These are phyloP conservation scores for Pelargonium cotyledonis DNA, from an alignment of 441 rosid species.

Conservation along the genomic window DNA sequence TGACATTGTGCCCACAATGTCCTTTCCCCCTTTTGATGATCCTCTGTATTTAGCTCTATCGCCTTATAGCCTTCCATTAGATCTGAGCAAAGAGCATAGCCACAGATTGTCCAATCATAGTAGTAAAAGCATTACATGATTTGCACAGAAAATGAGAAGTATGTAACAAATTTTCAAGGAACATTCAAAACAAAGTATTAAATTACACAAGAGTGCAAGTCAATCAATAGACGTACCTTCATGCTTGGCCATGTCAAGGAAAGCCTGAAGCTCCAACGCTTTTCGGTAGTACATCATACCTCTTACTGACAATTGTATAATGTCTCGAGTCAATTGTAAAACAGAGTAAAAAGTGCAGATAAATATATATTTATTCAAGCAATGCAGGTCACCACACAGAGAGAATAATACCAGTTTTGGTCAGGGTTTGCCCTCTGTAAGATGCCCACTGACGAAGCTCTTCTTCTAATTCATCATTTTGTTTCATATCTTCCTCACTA, in stretches of 20 bases:
- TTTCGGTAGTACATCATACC: constrained; percentile 99
- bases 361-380: not conserved
- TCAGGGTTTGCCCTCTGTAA: constrained; percentile 92
- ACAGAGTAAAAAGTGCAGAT: not conserved
- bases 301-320: constrained; percentile 56
- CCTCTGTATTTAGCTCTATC: constrained; percentile 65
- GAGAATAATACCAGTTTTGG: constrained; percentile 73
- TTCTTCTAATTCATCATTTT: constrained; percentile 54
- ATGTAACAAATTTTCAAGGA: not conserved
- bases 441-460: constrained; percentile 97
- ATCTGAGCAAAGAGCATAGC: constrained; percentile 42
- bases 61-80: constrained; percentile 99
- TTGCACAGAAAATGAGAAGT: constrained; percentile 15
- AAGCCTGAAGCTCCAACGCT: constrained; percentile 99
- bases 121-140: constrained; percentile 16
- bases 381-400: constrained; percentile 10
- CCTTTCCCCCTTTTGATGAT: constrained; percentile 64
- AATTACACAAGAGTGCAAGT: not conserved
- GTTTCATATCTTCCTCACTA: constrained; percentile 70
- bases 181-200: not conserved
- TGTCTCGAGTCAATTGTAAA: constrained; percentile 19
- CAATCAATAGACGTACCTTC: constrained; percentile 48
- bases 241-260: constrained; percentile 96
- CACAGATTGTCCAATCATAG: constrained; percentile 19
- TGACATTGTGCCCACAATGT: constrained; percentile 85